Conservation (phyloP, 1,284 basidiomycete genomes). For the Peniophora sp. region DNA sequence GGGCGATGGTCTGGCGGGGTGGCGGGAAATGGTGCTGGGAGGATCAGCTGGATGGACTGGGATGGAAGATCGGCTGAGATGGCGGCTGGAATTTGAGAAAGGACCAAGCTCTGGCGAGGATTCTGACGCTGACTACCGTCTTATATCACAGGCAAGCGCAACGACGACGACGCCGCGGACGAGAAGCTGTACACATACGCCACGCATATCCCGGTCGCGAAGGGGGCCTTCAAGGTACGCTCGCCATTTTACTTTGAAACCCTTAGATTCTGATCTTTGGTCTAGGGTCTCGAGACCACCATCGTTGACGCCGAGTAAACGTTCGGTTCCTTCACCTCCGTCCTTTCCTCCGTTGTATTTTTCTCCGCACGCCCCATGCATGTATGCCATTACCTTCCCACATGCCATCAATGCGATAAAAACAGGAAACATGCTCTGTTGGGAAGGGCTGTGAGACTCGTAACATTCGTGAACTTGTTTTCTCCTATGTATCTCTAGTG, state of each 20-base stretch:
- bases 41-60: background rate
- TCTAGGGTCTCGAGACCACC: conserved; percentile 74
- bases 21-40: background rate
- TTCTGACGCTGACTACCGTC: too few relatives aligned
- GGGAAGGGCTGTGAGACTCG: too few relatives aligned
- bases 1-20: background rate
- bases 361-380: conserved; percentile 7
- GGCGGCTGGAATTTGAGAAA: background rate
- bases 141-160: conserved; percentile 61
- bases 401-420: background rate
- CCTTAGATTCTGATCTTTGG: background rate
- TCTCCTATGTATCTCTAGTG: too few relatives aligned
- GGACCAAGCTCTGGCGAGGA: too few relatives aligned
- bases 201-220: conserved; percentile 67
- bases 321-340: background rate
- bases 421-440: background rate
- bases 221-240: conserved; percentile 85
- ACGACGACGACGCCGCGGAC: conserved; percentile 94
- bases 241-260: background rate
- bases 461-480: too few relatives aligned
- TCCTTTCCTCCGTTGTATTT: conserved; percentile 1
- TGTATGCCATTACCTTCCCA: conserved; percentile 6
- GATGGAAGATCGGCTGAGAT: background rate
- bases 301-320: conserved; percentile 70
- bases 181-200: conserved; percentile 96